Evolutionary conservation across 441 rosid genomes (phyloP), one percentile per base, ranked within the genome.

Genomic region (Melastoma candidum): DNA sequence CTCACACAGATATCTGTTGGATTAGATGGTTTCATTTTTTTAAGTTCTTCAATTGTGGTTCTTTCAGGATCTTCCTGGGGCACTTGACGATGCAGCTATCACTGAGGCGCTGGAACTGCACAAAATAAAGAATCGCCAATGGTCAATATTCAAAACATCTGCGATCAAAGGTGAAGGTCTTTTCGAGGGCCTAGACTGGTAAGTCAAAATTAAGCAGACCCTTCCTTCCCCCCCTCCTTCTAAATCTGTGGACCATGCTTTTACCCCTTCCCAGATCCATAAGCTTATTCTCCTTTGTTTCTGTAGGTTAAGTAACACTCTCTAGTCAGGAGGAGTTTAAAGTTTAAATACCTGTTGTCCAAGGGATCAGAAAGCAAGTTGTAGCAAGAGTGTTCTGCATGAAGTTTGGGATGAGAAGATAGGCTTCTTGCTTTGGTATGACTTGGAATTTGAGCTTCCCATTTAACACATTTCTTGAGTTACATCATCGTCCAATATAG

Each of bases 21-120:
- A 36, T 36, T 36, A 9, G 41, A 36, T 36, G 41, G 8, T 36
- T 36, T 36, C 8, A 17, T 36, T 36, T 36, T 4, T 36, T 36
- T 1, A 36, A 36, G 41, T 2, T 36, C 7, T 36, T 36, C 6
- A 9, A 26, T 50, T 49, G 52, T 14, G 58, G 56, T 48, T 26
- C 12, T 3, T 39, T 27, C 72, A 90, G 94, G 97, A 90, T 79
- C 97, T 90, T 73, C 97, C 97, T 7, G 94, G 92, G 52, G 95
- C 97, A 32, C 82, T 86, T 44, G 95, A 87, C 55, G 95, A 74
- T 46, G 94, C 94, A 44, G 84, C 89, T 52, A 80, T 90, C 47
- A 81, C 97, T 0, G 94, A 90, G 72, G 84, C 93, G 46, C 59
- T 86, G 69, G 93, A 83, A 61, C 56, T 80, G 63, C 90, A 83